A percentile compares a stretch with the other conserved stretches of the same genome.
phyloP scores from a whole-genome alignment of 2,329 filamentous ascomycete species.

The Cercospora sp. region DNA sequence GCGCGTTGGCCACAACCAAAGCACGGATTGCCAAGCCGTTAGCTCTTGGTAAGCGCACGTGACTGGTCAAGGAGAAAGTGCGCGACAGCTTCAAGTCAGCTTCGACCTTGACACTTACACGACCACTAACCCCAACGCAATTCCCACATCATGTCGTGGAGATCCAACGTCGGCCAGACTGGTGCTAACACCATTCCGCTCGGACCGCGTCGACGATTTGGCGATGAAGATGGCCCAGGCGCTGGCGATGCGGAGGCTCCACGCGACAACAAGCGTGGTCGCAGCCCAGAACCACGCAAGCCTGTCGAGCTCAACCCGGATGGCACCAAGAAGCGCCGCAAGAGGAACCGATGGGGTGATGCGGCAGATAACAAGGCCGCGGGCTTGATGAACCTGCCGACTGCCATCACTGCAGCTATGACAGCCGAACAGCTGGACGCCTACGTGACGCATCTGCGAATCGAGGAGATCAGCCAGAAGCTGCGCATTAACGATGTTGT shows the following conservation, averaged over 20 bases:
- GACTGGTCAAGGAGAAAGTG: background rate
- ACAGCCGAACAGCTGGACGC: conserved; percentile 97
- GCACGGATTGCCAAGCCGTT: too few relatives aligned
- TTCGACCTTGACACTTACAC: conserved; percentile 5
- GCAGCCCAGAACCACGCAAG: conserved; percentile 65
- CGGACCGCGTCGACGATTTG: conserved; percentile 78
- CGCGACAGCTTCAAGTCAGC: background rate
- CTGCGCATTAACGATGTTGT: conserved; percentile 98
- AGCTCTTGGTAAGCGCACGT: too few relatives aligned
- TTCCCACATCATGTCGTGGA: conserved; percentile 62
- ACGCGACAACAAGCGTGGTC: conserved; percentile 73
- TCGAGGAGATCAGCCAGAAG: conserved; percentile 99
- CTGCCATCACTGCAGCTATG: conserved; percentile 95
- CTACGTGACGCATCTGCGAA: conserved; percentile 92
- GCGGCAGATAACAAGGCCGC: conserved; percentile 97
- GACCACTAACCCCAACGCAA: conserved; percentile 2
- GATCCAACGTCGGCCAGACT: conserved; percentile 76
- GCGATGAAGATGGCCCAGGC: conserved; percentile 54
- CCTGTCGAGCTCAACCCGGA: conserved; percentile 54
- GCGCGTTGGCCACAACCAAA: too few relatives aligned
- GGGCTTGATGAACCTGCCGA: conserved; percentile 94
- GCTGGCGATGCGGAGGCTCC: conserved; percentile 34
- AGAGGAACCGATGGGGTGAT: conserved; percentile 98
- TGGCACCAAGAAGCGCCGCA: conserved; percentile 87
- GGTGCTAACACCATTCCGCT: conserved; percentile 98